These are phyloP conservation scores for Butyriboletus appendiculatus DNA, from an alignment of 1,284 basidiomycete species.

Conservation along the genomic window DNA sequence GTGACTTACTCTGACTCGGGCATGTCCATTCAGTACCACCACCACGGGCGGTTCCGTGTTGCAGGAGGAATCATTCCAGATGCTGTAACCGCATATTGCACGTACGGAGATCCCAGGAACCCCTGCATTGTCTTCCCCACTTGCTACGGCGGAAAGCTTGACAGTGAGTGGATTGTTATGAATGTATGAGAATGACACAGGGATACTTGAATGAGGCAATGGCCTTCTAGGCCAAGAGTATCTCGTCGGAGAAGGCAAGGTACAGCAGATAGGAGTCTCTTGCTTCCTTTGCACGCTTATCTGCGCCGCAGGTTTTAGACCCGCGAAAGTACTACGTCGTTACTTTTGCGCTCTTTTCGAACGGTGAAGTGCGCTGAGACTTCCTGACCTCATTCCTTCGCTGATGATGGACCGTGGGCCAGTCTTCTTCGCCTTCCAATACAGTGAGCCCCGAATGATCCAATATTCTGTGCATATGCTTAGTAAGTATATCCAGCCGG, in stretches of 20 bases:
- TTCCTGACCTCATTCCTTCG: background rate
- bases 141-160: constrained; percentile 41
- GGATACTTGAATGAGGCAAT: constrained; percentile 14
- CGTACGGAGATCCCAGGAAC: constrained; percentile 37
- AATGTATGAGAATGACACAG: background rate
- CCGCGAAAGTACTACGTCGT: constrained; percentile 55
- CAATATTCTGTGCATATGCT: background rate
- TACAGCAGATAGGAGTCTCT: constrained; percentile 8
- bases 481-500: constrained; percentile 34
- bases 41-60: constrained; percentile 39
- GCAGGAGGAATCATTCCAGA: constrained; percentile 40
- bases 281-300: background rate
- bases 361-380: constrained; percentile 49
- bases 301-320: constrained; percentile 43
- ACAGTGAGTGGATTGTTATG: constrained; percentile 26
- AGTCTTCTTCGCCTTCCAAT: constrained; percentile 21
- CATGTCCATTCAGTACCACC: constrained; percentile 39
- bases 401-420: background rate
- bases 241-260: constrained; percentile 53
- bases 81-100: constrained; percentile 42
- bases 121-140: constrained; percentile 43
- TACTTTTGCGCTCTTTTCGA: constrained; percentile 58
- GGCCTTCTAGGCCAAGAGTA: constrained; percentile 47
- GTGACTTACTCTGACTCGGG: background rate
- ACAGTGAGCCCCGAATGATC: constrained; percentile 16